Conservation (phyloP, 140 eudicot genomes). For the Anethum foeniculum region DNA sequence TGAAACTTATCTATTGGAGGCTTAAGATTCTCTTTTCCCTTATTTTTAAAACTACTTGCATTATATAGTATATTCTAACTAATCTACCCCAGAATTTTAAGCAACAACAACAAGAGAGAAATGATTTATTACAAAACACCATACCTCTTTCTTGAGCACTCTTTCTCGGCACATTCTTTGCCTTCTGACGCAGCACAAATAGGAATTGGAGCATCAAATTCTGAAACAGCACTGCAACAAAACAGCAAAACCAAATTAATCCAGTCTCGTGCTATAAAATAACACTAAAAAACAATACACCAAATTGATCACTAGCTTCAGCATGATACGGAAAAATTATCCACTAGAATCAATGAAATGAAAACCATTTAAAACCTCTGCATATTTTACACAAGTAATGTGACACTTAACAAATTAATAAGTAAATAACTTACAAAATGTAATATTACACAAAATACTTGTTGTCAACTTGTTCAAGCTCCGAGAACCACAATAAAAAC, state of each 20-base stretch:
- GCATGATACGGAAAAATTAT: neutral
- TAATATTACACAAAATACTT: neutral
- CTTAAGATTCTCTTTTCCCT: too few species aligned
- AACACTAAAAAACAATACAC: neutral
- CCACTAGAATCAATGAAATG: neutral
- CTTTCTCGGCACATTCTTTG: constrained; percentile 41
- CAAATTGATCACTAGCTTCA: neutral
- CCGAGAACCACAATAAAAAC: neutral
- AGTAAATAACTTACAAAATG: neutral
- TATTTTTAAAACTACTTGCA: too few species aligned
- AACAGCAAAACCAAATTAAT: constrained; percentile 1
- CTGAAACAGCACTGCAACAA: constrained; percentile 36
- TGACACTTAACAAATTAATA: neutral
- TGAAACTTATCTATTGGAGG: too few species aligned
- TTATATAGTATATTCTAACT: neutral
- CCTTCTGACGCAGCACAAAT: constrained; percentile 27
- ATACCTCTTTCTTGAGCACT: constrained; percentile 67
- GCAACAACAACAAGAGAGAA: neutral
- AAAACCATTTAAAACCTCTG: neutral
- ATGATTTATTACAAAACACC: neutral
- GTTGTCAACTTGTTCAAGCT: neutral
- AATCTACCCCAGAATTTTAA: neutral
- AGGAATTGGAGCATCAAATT: constrained; percentile 37
- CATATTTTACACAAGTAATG: neutral
- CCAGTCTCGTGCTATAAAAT: neutral